Conservation (phyloP, 331 rosid genomes). For the Arachis monticola region DNA sequence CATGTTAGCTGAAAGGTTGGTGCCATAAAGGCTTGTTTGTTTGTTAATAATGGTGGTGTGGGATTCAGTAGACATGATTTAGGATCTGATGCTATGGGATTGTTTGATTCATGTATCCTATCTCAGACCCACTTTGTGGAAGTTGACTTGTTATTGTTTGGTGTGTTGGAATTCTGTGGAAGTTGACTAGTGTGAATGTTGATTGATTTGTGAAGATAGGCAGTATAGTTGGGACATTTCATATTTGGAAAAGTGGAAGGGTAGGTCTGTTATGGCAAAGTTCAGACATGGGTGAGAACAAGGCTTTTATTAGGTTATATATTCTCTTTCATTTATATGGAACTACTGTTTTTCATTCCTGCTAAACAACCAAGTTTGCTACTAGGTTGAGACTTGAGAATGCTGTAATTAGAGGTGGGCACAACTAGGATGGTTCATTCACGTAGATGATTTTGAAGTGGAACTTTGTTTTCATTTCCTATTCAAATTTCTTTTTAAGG, state of each 20-base stretch:
- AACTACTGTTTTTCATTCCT: constrained; percentile 6
- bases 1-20: neutral
- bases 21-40: too few relatives aligned
- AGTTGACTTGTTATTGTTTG: neutral
- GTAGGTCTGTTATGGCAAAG: neutral
- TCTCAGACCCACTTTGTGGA: neutral
- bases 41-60: neutral
- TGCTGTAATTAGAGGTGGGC: neutral
- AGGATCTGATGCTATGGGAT: neutral
- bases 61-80: neutral
- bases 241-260: neutral
- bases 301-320: neutral
- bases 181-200: constrained; percentile 4
- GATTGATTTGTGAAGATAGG: neutral
- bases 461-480: constrained; percentile 14
- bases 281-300: constrained; percentile 3
- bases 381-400: neutral
- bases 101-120: neutral
- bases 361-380: constrained; percentile 14
- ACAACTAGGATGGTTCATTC: neutral
- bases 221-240: neutral
- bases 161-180: neutral
- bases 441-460: constrained; percentile 11
- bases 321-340: neutral
- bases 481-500: constrained; percentile 22